These are phyloP conservation scores for Carex sylvatica DNA, from an alignment of 202 grass and related monocot genomes.

Conservation along the genomic window DNA sequence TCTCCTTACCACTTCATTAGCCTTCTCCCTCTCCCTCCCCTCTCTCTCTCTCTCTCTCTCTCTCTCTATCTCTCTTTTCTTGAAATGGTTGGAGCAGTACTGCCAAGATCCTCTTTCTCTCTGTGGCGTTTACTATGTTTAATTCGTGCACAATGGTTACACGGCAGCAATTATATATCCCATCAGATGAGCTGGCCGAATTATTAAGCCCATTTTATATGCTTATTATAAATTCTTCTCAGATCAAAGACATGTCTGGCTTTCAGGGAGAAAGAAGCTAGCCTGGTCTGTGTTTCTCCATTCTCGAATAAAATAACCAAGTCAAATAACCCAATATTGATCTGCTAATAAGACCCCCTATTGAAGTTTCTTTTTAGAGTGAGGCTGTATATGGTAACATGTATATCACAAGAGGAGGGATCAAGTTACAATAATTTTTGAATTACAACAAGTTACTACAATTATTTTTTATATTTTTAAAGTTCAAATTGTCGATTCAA, in stretches of 20 bases:
- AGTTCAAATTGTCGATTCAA: too few species aligned
- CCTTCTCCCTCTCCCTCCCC: background rate
- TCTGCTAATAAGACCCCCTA: too few species aligned
- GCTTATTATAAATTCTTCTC: background rate
- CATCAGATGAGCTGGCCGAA: background rate
- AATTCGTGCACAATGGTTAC: background rate
- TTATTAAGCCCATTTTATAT: background rate
- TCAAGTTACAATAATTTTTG: too few species aligned
- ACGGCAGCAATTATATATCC: constrained; percentile 7
- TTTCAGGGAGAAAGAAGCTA: constrained; percentile 15
- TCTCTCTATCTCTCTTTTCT: background rate
- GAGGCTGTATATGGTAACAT: too few species aligned
- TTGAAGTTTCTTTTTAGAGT: too few species aligned
- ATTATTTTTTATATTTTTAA: too few species aligned
- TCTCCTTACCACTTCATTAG: background rate
- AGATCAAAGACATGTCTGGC: background rate
- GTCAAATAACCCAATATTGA: background rate
- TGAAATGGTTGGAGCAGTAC: background rate
- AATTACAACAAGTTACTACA: too few species aligned
- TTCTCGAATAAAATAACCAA: background rate
- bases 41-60: background rate
- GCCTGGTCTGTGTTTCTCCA: background rate
- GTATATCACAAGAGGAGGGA: too few species aligned
- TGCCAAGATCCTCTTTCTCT: background rate
- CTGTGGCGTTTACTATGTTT: background rate